Evolutionary conservation across 192 early-diverging fungal species (phyloP).

Genomic region (Chytriomyces confervae): DNA sequence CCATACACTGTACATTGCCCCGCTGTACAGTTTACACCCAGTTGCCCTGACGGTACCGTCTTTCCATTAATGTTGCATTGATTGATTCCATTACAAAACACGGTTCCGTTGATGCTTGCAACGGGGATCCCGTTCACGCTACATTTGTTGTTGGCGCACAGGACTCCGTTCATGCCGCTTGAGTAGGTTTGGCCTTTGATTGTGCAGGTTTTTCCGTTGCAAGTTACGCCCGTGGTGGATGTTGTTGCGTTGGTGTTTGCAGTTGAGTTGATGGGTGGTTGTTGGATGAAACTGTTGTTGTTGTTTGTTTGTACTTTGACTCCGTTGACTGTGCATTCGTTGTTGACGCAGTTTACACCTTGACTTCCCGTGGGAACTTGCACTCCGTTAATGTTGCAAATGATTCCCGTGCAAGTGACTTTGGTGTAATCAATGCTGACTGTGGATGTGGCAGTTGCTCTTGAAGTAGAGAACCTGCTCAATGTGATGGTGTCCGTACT

Average conservation of each 20-base stretch:
- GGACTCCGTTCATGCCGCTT: too few relatives aligned
- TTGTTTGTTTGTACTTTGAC: not conserved
- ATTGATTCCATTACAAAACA: not conserved
- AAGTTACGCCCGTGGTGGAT: too few relatives aligned
- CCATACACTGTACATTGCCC: not conserved
- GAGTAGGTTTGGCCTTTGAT: too few relatives aligned
- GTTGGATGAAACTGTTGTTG: too few relatives aligned
- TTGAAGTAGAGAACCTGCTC: not conserved
- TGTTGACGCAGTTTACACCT: not conserved
- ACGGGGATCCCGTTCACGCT: too few relatives aligned
- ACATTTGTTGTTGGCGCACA: too few relatives aligned
- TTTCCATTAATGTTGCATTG: not conserved
- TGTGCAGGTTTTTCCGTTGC: too few relatives aligned
- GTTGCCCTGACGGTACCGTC: not conserved
- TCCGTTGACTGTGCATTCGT: not conserved
- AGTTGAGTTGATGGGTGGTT: too few relatives aligned
- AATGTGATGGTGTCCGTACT: not conserved
- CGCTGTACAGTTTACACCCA: not conserved
- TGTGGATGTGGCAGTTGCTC: not conserved
- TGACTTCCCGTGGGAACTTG: not conserved
- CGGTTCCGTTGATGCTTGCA: too few relatives aligned
- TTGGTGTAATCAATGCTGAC: not conserved
- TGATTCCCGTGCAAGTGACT: not conserved
- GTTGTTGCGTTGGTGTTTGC: too few relatives aligned
- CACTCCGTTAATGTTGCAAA: not conserved